phyloP scores from a whole-genome alignment of 306 rosid genomes.

The Castanea sativa region DNA sequence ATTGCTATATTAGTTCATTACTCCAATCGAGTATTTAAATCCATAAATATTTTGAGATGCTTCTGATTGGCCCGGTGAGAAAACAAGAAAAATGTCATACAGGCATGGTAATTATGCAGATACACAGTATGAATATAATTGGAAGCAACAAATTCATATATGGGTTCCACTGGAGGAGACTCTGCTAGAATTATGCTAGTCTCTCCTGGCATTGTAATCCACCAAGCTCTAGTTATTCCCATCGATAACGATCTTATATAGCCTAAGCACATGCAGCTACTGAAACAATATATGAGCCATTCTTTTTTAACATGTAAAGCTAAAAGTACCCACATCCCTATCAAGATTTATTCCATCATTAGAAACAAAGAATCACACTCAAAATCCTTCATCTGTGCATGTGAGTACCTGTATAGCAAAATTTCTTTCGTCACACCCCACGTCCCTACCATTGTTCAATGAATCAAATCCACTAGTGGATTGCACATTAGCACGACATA shows the following conservation, averaged over 20 bases:
- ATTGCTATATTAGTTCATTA: too few relatives aligned
- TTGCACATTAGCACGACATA: slow-evolving; percentile 18
- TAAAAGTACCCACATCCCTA: slow-evolving; percentile 26
- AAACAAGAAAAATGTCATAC: background rate
- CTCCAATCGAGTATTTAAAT: too few relatives aligned
- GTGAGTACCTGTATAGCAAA: slow-evolving; percentile 1
- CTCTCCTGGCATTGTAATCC: background rate
- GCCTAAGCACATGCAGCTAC: slow-evolving; percentile 15
- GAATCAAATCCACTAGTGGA: slow-evolving; percentile 47
- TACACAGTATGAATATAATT: background rate
- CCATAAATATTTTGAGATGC: background rate
- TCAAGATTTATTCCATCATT: slow-evolving; percentile 39
- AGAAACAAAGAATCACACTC: slow-evolving; percentile 6
- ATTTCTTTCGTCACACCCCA: background rate
- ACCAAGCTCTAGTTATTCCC: slow-evolving; percentile 22
- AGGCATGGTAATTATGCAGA: background rate
- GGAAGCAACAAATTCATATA: background rate
- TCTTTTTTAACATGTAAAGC: slow-evolving; percentile 24
- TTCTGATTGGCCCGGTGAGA: background rate
- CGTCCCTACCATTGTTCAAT: slow-evolving; percentile 15
- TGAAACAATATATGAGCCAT: slow-evolving; percentile 15
- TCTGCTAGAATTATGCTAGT: too few relatives aligned
- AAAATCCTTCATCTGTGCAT: background rate
- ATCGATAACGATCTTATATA: slow-evolving; percentile 22
- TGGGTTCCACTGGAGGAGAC: background rate